Evolutionary conservation across 2,329 filamentous ascomycete genomes (phyloP).

Genomic region (Periconia sp.): DNA sequence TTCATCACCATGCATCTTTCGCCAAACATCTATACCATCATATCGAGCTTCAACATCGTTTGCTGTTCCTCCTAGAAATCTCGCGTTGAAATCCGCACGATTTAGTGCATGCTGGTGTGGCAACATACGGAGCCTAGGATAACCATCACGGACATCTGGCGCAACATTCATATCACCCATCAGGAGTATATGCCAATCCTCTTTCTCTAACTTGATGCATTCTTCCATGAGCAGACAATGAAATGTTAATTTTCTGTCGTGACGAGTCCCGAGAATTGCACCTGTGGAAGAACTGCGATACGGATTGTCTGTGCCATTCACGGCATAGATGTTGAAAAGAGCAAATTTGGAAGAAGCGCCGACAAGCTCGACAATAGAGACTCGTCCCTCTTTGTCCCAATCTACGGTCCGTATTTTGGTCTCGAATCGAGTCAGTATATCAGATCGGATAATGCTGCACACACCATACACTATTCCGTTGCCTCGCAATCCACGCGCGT

Average conservation of each 20-base stretch:
- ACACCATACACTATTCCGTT: conserved; percentile 57
- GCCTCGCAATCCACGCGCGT: conserved; percentile 49
- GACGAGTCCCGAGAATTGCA: conserved; percentile 47
- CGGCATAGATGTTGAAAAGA: conserved; percentile 57
- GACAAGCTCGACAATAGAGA: conserved; percentile 49
- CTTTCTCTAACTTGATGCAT: conserved; percentile 43
- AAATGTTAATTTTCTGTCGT: conserved; percentile 55
- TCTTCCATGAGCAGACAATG: conserved; percentile 51
- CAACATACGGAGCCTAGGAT: conserved; percentile 50
- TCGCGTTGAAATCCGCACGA: conserved; percentile 50
- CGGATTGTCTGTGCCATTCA: conserved; percentile 54
- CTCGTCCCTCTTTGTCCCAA: conserved; percentile 57
- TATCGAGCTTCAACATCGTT: conserved; percentile 12
- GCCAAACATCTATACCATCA: conserved; percentile 51
- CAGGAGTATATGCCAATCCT: conserved; percentile 50
- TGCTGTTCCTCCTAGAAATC: conserved; percentile 44
- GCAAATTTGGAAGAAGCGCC: conserved; percentile 37
- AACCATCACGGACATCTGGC: conserved; percentile 46
- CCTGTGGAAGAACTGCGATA: conserved; percentile 51
- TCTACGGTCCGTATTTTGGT: conserved; percentile 40
- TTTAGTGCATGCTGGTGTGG: conserved; percentile 54
- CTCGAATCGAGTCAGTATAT: conserved; percentile 33
- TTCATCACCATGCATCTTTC: conserved; percentile 49
- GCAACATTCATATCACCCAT: conserved; percentile 59
- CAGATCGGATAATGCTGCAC: conserved; percentile 51